A percentile compares a stretch with the other conserved stretches of the same genome.
phyloP scores from a whole-genome alignment of 2,329 filamentous ascomycete species.

The Dactylellina leptospora region DNA sequence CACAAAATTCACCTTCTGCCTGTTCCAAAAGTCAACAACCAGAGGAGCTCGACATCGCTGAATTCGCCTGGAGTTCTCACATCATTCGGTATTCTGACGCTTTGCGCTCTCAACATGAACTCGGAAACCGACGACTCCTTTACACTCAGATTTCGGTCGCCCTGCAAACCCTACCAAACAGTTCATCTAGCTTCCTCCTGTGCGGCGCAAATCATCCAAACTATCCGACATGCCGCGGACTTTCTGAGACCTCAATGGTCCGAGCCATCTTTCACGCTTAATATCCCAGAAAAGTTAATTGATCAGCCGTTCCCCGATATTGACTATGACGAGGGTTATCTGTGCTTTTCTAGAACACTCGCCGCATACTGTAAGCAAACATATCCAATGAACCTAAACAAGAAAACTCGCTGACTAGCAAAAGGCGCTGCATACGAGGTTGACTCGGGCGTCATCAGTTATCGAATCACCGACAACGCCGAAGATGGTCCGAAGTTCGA shows the following conservation, averaged over 20 bases:
- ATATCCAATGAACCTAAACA: background rate
- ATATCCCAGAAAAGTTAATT: constrained; percentile 68
- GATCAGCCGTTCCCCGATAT: constrained; percentile 63
- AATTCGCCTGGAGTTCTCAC: constrained; percentile 63
- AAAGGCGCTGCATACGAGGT: constrained; percentile 70
- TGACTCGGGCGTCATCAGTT: constrained; percentile 73
- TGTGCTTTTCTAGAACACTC: constrained; percentile 73
- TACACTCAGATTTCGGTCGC: constrained; percentile 69
- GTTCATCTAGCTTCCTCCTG: constrained; percentile 72
- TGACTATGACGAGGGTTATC: constrained; percentile 67
- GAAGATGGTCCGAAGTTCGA: constrained; percentile 75
- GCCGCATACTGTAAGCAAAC: constrained; percentile 69
- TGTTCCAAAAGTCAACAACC: constrained; percentile 67
- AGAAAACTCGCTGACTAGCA: constrained; percentile 8
- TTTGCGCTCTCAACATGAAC: constrained; percentile 68
- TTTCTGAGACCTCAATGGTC: constrained; percentile 73
- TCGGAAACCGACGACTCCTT: constrained; percentile 72
- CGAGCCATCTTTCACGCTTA: constrained; percentile 70
- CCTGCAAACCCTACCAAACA: constrained; percentile 58
- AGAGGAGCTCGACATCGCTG: constrained; percentile 63
- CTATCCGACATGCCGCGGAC: constrained; percentile 70
- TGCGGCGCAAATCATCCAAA: constrained; percentile 71
- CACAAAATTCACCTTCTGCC: constrained; percentile 75
- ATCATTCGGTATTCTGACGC: constrained; percentile 71
- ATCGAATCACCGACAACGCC: constrained; percentile 69